Evolutionary conservation across 805 yeast genomes (phyloP), one percentile per base, ranked within the genome.

Genomic region (Phaffomyces opuntiae): DNA sequence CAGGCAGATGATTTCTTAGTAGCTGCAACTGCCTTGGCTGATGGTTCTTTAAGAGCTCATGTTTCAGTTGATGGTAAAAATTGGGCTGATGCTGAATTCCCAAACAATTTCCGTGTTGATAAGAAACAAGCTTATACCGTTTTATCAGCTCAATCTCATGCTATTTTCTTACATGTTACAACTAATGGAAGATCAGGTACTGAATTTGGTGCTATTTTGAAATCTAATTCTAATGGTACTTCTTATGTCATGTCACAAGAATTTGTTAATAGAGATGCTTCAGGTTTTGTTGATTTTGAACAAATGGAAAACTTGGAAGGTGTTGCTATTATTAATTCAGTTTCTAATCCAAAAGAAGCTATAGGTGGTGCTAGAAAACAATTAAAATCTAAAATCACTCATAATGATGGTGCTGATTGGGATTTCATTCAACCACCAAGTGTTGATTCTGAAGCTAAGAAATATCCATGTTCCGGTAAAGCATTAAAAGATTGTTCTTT

Each of bases 391-490:
- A 73, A 70, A 62, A 86, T 90, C 45, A 78, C 97, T 0, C 87
- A 82, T 59, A 88, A 88, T 62, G 97, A 93, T 63, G 99, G 96
- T 46, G 87, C 91, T 5, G 81, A 83, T 50, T 91, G 98, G 97
- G 63, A 71, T 5, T 79, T 69, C 48, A 54, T 93, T 17, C 59
- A 63, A 1, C 91, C 97, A 6, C 97, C 97, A 7, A 48, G 65
- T 1, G 68, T 63, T 14, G 87, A 86, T 57, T 75, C 84, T 0
- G 61, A 74, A 1, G 87, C 87, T 4, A 72, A 78, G 38, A 68
- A 68, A 36, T 80, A 74, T 46, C 49, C 52, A 3, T 89, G 96
- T 59, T 55, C 57, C 19, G 73, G 77, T 5, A 66, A 68, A 35
- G 50, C 78, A 3, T 54, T 80, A 14, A 73, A 72, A 2, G 72